Percentiles rank a stretch among this genome's conserved stretches.
These are phyloP conservation scores for Stylonectria norvegica DNA, from an alignment of 2,329 filamentous ascomycete genomes.

Conservation along the genomic window DNA sequence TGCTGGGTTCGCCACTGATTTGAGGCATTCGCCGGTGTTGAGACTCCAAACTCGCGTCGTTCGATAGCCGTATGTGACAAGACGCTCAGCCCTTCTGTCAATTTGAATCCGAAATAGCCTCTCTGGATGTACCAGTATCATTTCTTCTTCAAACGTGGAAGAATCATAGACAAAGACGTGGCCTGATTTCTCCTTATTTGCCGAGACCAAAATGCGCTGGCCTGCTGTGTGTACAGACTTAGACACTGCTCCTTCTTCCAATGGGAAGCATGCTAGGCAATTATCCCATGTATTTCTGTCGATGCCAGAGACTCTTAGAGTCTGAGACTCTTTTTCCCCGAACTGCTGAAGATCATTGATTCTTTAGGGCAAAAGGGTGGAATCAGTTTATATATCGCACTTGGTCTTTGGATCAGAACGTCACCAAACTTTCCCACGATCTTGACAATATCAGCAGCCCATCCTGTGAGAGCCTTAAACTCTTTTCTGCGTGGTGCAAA, in stretches of 20 bases:
- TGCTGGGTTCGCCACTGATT: constrained; percentile 18
- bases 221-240: constrained; percentile 7
- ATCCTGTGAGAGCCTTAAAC: constrained; percentile 26
- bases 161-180: constrained; percentile 20
- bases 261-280: constrained; percentile 20
- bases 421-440: constrained; percentile 35
- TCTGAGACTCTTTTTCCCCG: constrained; percentile 15
- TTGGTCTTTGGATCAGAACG: constrained; percentile 24
- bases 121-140: constrained; percentile 17
- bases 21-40: constrained; percentile 21
- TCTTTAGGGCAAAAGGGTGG: constrained; percentile 37
- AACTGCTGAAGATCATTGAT: constrained; percentile 35
- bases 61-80: constrained; percentile 25
- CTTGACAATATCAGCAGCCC: constrained; percentile 35
- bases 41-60: constrained; percentile 28
- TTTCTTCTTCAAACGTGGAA: constrained; percentile 18
- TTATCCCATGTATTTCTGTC: constrained; percentile 25
- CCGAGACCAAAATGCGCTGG: constrained; percentile 8
- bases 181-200: constrained; percentile 14
- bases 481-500: constrained; percentile 19
- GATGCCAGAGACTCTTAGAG: constrained; percentile 13
- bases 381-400: constrained; percentile 36
- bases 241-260: background rate
- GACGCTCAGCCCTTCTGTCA: constrained; percentile 19
- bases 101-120: constrained; percentile 19